phyloP scores from a whole-genome alignment of 208 protist genomes.

The Tetramitus jugosus region DNA sequence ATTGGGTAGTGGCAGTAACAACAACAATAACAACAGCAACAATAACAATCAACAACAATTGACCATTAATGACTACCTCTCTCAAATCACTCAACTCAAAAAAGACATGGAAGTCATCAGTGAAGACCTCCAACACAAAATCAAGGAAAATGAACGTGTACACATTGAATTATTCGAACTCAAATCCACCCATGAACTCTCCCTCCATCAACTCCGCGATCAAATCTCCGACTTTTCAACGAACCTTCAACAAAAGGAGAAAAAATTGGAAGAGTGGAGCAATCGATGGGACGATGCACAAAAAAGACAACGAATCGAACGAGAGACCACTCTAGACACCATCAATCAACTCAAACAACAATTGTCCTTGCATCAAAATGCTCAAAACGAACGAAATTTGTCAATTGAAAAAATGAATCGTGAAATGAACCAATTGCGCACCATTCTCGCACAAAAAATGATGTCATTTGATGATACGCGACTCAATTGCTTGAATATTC shows the following conservation, averaged over 20 bases:
- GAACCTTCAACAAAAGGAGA: not conserved
- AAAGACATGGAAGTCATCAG: not conserved
- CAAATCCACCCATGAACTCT: not conserved
- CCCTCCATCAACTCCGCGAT: not conserved
- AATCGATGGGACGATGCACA: not conserved
- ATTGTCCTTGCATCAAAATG: too few species aligned
- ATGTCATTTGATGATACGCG: not conserved
- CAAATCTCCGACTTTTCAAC: not conserved
- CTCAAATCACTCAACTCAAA: not conserved
- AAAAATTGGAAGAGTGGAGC: too few species aligned
- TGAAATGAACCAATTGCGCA: not conserved
- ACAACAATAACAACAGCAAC: too few species aligned
- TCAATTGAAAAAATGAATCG: not conserved
- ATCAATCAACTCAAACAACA: too few species aligned
- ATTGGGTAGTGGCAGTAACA: too few species aligned
- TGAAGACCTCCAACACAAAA: conserved; percentile 12
- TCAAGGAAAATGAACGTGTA: conserved; percentile 11
- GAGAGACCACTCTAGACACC: not conserved
- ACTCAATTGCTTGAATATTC: not conserved
- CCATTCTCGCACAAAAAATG: not conserved
- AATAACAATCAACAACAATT: too few species aligned
- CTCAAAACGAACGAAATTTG: too few species aligned
- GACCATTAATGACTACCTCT: too few species aligned
- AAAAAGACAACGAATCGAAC: not conserved
- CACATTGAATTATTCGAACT: conserved; percentile 21